Evolutionary conservation across 2,329 filamentous ascomycete genomes (phyloP).

Genomic region (Fusarium neocosmosporiellum): DNA sequence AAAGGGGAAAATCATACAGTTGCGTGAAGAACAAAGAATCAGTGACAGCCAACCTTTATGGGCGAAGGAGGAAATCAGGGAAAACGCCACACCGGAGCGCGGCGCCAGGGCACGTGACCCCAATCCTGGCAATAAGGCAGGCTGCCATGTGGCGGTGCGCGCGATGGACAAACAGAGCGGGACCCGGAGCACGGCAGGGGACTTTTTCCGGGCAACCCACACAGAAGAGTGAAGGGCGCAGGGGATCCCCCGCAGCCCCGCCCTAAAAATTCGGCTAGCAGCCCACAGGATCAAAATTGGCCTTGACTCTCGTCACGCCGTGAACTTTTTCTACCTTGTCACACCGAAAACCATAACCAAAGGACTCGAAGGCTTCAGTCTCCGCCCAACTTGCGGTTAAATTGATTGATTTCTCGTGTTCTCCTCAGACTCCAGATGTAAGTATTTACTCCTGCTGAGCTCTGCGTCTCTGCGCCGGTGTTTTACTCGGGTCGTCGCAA

Average conservation of each 20-base stretch:
- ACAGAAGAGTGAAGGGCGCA: background rate
- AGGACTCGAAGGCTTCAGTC: conserved; percentile 99
- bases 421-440: conserved; percentile 53
- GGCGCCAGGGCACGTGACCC: conserved; percentile 33
- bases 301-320: conserved; percentile 35
- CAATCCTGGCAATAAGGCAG: background rate
- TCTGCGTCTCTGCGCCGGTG: background rate
- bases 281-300: conserved; percentile 51
- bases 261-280: conserved; percentile 38
- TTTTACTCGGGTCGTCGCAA: conserved; percentile 2
- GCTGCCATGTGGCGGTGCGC: conserved; percentile 41
- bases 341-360: conserved; percentile 51
- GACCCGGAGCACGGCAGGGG: background rate
- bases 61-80: conserved; percentile 39
- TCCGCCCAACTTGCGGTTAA: conserved; percentile 99
- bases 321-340: conserved; percentile 47
- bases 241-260: conserved; percentile 17
- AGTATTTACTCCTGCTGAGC: conserved; percentile 44
- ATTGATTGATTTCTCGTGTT: conserved; percentile 99
- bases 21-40: conserved; percentile 40
- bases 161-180: background rate
- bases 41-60: conserved; percentile 43
- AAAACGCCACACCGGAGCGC: conserved; percentile 37
- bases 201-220: conserved; percentile 22
- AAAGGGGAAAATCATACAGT: conserved; percentile 34